Evolutionary conservation across 495 filamentous ascomycete species (phyloP).

Genomic region (Oidiodendron maius): DNA sequence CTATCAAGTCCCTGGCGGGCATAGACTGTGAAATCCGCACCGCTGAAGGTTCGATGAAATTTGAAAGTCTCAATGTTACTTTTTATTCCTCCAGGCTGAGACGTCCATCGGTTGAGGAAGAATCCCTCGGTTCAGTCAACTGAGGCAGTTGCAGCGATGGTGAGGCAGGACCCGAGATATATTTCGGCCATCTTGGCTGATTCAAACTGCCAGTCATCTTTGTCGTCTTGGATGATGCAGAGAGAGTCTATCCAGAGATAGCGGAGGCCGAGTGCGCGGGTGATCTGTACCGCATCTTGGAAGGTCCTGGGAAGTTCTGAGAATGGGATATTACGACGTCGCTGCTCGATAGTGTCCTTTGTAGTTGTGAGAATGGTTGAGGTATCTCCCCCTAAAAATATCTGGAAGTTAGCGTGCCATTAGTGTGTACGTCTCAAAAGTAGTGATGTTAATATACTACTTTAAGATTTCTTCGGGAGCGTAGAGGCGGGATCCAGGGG

Average conservation of each 20-base stretch:
- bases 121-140: not conserved
- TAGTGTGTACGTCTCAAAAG: no score
- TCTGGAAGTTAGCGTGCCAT: no score
- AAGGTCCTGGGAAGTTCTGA: conserved; percentile 5
- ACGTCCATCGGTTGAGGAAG: not conserved
- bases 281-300: conserved; percentile 8
- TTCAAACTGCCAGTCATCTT: conserved; percentile 13
- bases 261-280: conserved; percentile 8
- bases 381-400: no score
- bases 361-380: no score
- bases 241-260: no score
- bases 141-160: conserved; percentile 8
- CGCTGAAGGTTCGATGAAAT: no score
- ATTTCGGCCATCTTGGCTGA: conserved; percentile 14
- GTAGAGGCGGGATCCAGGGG: no score
- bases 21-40: not conserved
- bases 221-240: conserved; percentile 20
- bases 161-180: conserved; percentile 12
- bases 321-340: not conserved
- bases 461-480: no score
- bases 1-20: not conserved
- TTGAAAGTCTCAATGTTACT: no score
- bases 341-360: not conserved
- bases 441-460: no score
- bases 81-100: not conserved